These are phyloP conservation scores for Maudiozyma serrabonitensis DNA, from an alignment of 805 yeast genomes.

Conservation along the genomic window DNA sequence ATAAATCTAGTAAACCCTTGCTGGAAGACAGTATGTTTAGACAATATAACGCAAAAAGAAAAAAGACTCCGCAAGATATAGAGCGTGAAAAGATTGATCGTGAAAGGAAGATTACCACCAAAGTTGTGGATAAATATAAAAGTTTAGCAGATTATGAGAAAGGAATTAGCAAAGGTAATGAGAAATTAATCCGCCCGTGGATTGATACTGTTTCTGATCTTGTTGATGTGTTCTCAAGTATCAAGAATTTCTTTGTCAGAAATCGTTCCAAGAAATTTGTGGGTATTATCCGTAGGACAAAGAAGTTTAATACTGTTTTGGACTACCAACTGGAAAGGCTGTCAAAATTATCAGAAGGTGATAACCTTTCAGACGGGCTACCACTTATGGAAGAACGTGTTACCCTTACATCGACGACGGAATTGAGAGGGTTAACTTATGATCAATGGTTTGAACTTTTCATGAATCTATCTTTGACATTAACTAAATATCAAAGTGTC, in stretches of 20 bases:
- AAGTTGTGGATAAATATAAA: slow-evolving; percentile 45
- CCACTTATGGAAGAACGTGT: slow-evolving; percentile 34
- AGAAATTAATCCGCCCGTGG: slow-evolving; percentile 69
- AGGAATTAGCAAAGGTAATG: slow-evolving; percentile 41
- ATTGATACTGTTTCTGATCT: slow-evolving; percentile 72
- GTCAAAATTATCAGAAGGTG: slow-evolving; percentile 53
- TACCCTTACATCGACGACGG: slow-evolving; percentile 40
- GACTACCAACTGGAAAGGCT: slow-evolving; percentile 67
- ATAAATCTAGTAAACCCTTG: slow-evolving; percentile 21
- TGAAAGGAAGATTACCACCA: slow-evolving; percentile 49
- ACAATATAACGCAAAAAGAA: slow-evolving; percentile 18
- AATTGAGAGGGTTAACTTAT: slow-evolving; percentile 66
- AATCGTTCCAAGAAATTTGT: slow-evolving; percentile 63
- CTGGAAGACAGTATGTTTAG: slow-evolving; percentile 26
- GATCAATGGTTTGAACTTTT: slow-evolving; percentile 81
- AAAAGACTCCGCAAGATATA: slow-evolving; percentile 28
- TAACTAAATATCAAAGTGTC: slow-evolving; percentile 48
- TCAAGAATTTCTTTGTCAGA: slow-evolving; percentile 66
- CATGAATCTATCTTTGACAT: slow-evolving; percentile 64
- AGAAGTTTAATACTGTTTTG: slow-evolving; percentile 51
- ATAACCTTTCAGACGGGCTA: slow-evolving; percentile 29
- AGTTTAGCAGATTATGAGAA: slow-evolving; percentile 44
- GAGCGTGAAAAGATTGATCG: slow-evolving; percentile 41
- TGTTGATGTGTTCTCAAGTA: slow-evolving; percentile 71
- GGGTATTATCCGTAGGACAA: slow-evolving; percentile 54